phyloP scores from a whole-genome alignment of 2,329 filamentous ascomycete genomes.

The Gnomoniopsis sp. region DNA sequence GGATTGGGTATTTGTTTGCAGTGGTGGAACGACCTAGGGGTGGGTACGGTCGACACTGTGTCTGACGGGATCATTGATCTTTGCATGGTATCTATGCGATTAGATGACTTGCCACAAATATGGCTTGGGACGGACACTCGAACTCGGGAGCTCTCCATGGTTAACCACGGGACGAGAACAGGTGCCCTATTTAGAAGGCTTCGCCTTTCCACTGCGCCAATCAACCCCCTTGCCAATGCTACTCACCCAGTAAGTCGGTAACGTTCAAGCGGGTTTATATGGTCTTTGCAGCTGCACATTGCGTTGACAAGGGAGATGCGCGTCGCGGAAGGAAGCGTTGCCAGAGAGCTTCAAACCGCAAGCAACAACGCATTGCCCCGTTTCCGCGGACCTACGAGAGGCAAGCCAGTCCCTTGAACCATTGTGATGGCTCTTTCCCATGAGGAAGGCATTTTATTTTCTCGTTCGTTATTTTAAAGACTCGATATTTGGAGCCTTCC shows the following conservation, averaged over 20 bases:
- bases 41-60: background rate
- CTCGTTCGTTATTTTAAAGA: background rate
- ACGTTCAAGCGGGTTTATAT: background rate
- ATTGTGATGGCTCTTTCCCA: background rate
- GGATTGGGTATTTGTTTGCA: background rate
- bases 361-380: no score
- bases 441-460: background rate
- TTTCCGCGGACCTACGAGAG: no score
- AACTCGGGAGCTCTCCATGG: background rate
- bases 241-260: background rate
- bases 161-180: background rate
- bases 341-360: no score
- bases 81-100: background rate
- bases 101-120: background rate
- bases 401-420: no score
- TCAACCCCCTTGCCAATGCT: background rate
- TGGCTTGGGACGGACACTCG: background rate
- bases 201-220: no score
- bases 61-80: background rate
- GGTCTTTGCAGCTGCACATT: background rate
- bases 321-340: no score
- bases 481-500: background rate
- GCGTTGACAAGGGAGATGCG: no score
- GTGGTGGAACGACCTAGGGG: background rate
- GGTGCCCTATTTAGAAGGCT: no score